phyloP scores from a whole-genome alignment of 2,329 filamentous ascomycete species.

The Penicillium sp. region DNA sequence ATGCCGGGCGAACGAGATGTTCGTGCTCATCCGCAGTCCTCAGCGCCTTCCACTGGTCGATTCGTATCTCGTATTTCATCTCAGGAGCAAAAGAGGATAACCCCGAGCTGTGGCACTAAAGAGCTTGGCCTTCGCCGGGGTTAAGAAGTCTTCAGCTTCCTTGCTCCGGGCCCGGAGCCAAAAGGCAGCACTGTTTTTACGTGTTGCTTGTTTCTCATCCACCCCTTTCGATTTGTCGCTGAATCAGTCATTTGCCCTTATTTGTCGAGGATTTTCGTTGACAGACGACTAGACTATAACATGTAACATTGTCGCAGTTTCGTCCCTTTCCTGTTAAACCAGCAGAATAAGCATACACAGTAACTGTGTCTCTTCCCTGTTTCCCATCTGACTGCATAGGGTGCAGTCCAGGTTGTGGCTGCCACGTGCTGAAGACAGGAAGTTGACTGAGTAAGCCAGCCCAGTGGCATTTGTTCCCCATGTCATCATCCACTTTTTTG shows the following conservation, averaged over 20 bases:
- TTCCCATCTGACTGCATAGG: not conserved
- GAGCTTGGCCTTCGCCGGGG: conserved; percentile 10
- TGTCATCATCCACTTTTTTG: conserved; percentile 23
- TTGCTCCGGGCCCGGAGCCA: not conserved
- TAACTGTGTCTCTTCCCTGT: not conserved
- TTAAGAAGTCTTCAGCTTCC: conserved; percentile 5
- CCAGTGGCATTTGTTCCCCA: conserved; percentile 14
- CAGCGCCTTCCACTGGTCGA: not conserved
- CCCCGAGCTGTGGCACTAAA: not conserved
- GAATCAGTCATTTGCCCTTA: not conserved
- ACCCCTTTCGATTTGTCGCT: not conserved
- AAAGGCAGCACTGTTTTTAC: conserved; percentile 26
- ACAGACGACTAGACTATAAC: not conserved
- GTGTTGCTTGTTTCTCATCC: conserved; percentile 16
- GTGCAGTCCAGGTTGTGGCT: not conserved
- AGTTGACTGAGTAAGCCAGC: conserved; percentile 17
- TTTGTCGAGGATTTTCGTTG: not conserved
- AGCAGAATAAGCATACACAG: not conserved
- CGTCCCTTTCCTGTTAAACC: conserved; percentile 7
- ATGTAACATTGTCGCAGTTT: not conserved
- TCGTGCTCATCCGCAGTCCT: not conserved
- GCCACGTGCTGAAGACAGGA: conserved; percentile 11
- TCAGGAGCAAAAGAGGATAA: not conserved
- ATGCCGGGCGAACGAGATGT: not conserved
- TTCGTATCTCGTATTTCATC: conserved; percentile 12